Percentiles rank a stretch among this genome's conserved stretches.
Conservation (phyloP, 768 basidiomycete genomes). For the Trametes sanguinea region DNA sequence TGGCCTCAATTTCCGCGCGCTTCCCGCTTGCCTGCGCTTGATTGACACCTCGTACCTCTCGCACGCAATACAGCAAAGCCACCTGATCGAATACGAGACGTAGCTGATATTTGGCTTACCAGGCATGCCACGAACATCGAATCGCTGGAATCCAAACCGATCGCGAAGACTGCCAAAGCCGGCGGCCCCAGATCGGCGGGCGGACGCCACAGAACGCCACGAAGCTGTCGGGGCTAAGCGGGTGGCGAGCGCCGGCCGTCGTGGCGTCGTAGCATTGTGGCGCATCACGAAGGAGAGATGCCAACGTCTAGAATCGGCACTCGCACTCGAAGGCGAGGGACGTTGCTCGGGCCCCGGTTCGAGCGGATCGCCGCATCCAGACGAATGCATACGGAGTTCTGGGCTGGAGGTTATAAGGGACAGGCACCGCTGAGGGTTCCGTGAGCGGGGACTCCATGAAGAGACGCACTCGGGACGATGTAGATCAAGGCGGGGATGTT, state of each 20-base stretch:
- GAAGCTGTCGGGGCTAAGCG: neutral
- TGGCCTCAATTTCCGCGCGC: no score
- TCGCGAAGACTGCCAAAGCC: neutral
- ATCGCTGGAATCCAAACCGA: no score
- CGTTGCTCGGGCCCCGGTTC: neutral
- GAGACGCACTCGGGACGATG: no score
- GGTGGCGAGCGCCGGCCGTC: neutral
- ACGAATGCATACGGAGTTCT: neutral
- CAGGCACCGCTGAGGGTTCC: neutral
- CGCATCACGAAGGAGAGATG: conserved; percentile 2
- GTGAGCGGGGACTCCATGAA: neutral
- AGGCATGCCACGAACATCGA: no score
- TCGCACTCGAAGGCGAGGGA: neutral
- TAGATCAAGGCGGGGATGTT: no score
- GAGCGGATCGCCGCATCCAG: neutral
- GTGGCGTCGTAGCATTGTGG: conserved; percentile 6
- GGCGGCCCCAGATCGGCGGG: neutral
- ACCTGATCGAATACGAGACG: no score
- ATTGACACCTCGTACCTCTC: no score
- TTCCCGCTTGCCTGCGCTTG: no score
- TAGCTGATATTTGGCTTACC: no score
- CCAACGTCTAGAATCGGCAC: neutral
- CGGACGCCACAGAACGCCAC: neutral
- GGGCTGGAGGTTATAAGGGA: neutral
- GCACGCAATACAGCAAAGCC: no score